Conservation (phyloP, 2,329 filamentous ascomycete species). For the Orbilia javanica region DNA sequence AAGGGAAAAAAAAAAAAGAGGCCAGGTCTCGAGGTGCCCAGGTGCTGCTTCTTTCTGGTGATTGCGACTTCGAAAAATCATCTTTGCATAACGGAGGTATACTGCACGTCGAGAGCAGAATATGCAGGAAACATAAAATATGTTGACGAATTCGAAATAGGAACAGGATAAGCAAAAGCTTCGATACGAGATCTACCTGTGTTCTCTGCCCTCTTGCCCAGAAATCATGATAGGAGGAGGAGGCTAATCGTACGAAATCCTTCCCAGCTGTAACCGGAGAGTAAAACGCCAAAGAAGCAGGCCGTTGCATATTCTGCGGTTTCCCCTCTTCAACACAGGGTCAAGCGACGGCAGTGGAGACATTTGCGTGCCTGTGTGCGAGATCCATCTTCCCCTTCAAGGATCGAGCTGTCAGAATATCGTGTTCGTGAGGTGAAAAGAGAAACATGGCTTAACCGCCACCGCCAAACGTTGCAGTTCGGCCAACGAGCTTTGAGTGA, state of each 20-base stretch:
- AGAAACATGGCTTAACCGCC: conserved; percentile 58
- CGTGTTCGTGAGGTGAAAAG: conserved; percentile 55
- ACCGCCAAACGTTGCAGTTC: conserved; percentile 56
- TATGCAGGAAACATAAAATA: conserved; percentile 26
- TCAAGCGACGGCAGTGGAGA: conserved; percentile 15
- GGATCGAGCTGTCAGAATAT: conserved; percentile 54
- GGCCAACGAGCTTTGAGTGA: conserved; percentile 55
- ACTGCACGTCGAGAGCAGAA: conserved; percentile 18
- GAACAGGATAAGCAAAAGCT: not conserved
- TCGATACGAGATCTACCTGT: conserved; percentile 14
- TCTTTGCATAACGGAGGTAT: conserved; percentile 54
- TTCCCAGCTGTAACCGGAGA: conserved; percentile 40
- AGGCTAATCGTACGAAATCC: conserved; percentile 32
- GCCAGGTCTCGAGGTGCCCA: conserved; percentile 27
- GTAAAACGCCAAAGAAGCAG: conserved; percentile 54
- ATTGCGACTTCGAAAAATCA: conserved; percentile 51
- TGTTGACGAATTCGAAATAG: conserved; percentile 19
- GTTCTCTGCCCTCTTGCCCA: not conserved
- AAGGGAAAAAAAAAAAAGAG: not conserved
- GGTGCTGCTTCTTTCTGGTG: conserved; percentile 34
- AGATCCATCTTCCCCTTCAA: conserved; percentile 11
- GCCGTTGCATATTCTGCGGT: conserved; percentile 39
- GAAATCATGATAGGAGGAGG: not conserved
- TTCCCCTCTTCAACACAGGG: conserved; percentile 5
- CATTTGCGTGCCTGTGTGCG: conserved; percentile 1